A percentile compares a stretch with the other conserved stretches of the same genome.
phyloP scores from a whole-genome alignment of 306 rosid genomes.

The Pyrus communis region DNA sequence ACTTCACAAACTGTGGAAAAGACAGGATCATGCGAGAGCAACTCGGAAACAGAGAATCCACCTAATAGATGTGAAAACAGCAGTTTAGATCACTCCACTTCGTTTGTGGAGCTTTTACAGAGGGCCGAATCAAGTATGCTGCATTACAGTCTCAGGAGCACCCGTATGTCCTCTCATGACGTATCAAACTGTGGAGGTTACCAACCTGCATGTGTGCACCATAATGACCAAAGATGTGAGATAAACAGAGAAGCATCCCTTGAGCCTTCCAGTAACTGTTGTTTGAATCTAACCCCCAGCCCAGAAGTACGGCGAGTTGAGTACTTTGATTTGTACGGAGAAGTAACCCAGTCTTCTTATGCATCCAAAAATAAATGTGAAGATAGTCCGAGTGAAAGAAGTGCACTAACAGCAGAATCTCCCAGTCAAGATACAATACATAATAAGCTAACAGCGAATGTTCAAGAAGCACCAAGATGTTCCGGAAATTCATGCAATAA shows the following conservation, averaged over 20 bases:
- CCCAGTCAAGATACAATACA: conserved; percentile 21
- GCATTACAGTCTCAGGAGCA: conserved; percentile 23
- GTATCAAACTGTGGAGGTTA: conserved; percentile 17
- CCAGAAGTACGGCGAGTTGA: conserved; percentile 34
- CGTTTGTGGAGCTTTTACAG: conserved; percentile 40
- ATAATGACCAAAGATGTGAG: conserved; percentile 27
- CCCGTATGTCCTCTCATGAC: conserved; percentile 14
- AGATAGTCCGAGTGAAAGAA: conserved; percentile 31
- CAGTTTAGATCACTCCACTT: conserved; percentile 20
- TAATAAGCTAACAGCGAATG: conserved; percentile 11
- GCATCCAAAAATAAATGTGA: conserved; percentile 37
- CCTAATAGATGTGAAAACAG: conserved; percentile 37
- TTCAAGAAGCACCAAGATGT: conserved; percentile 19
- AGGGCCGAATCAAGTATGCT: conserved; percentile 40
- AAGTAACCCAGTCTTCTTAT: conserved; percentile 32
- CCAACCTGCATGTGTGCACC: conserved; percentile 21
- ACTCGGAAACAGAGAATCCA: conserved; percentile 62
- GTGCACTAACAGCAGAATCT: conserved; percentile 44
- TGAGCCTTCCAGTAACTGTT: conserved; percentile 20
- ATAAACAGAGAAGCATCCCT: conserved; percentile 32
- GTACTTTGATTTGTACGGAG: conserved; percentile 33
- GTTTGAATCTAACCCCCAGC: conserved; percentile 26
- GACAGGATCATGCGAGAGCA: conserved; percentile 55
- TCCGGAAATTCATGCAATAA: conserved; percentile 16
- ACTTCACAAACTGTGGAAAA: conserved; percentile 57